Evolutionary conservation across 306 rosid genomes (phyloP).

Genomic region (Sicyos baderoa): DNA sequence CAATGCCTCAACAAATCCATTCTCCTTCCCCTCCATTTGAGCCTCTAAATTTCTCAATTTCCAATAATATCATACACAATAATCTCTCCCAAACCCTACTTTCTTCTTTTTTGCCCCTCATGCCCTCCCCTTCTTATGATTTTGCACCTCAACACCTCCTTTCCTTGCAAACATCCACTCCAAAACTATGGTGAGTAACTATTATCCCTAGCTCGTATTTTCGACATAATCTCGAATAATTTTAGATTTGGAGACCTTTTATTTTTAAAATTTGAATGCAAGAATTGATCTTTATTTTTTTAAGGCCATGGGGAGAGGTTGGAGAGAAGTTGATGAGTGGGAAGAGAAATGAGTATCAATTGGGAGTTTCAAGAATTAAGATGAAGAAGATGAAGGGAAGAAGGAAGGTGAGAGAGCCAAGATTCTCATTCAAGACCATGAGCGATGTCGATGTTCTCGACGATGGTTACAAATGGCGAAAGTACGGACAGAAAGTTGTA

Average conservation of each 20-base stretch:
- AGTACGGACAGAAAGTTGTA: slow-evolving; percentile 97
- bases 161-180: slow-evolving; percentile 63
- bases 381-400: slow-evolving; percentile 89
- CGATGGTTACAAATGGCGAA: too few species aligned
- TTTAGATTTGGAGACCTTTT: too few species aligned
- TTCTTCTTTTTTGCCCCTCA: slow-evolving; percentile 26
- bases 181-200: slow-evolving; percentile 60
- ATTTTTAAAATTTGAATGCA: neutral
- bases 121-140: slow-evolving; percentile 22
- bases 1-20: slow-evolving; percentile 19
- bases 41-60: neutral
- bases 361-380: slow-evolving; percentile 62
- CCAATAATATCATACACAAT: neutral
- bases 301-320: slow-evolving; percentile 61
- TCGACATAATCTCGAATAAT: too few species aligned
- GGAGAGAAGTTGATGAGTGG: slow-evolving; percentile 35
- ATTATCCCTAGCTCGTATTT: too few species aligned
- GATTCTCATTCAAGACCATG: slow-evolving; percentile 97
- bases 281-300: neutral
- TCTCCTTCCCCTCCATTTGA: slow-evolving; percentile 8
- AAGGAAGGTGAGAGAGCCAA: slow-evolving; percentile 92
- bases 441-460: slow-evolving; percentile 96
- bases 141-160: slow-evolving; percentile 58
- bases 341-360: slow-evolving; percentile 32
- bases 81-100: slow-evolving; percentile 61